These are phyloP conservation scores for Boletus rubroflammeus DNA, from an alignment of 768 basidiomycete genomes.

Conservation along the genomic window DNA sequence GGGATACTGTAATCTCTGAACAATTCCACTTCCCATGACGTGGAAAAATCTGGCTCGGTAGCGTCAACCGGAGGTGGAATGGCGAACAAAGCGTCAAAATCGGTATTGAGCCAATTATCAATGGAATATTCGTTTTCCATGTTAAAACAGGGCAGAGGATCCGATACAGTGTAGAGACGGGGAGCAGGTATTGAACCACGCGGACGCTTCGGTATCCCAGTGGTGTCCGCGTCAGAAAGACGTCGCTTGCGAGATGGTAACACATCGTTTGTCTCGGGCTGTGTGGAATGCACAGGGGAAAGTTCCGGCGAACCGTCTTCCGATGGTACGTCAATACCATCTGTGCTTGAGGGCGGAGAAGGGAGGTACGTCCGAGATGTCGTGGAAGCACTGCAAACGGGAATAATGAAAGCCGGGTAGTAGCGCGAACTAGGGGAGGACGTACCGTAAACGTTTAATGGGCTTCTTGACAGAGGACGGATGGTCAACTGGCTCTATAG, in stretches of 20 bases:
- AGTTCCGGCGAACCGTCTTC: neutral
- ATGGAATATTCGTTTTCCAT: slow-evolving; percentile 20
- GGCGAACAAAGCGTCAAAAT: slow-evolving; percentile 25
- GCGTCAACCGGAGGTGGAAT: slow-evolving; percentile 26
- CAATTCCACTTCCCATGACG: slow-evolving; percentile 33
- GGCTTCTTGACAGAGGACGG: neutral
- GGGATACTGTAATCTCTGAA: slow-evolving; percentile 28
- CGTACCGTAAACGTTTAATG: slow-evolving; percentile 25
- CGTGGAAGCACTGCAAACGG: neutral
- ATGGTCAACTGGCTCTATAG: neutral
- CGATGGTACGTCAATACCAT: neutral
- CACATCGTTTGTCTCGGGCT: neutral
- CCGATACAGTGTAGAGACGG: slow-evolving; percentile 30
- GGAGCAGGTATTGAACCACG: slow-evolving; percentile 13
- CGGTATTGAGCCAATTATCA: slow-evolving; percentile 36
- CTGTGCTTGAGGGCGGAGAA: slow-evolving; percentile 14
- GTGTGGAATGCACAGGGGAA: neutral
- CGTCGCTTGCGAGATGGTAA: slow-evolving; percentile 34
- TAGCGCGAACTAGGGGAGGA: neutral
- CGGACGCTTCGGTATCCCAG: slow-evolving; percentile 27
- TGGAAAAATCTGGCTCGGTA: slow-evolving; percentile 23
- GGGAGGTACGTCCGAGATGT: slow-evolving; percentile 3
- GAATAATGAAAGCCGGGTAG: rapidly evolving
- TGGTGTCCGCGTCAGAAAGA: slow-evolving; percentile 31
- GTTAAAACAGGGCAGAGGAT: slow-evolving; percentile 25